Conservation (phyloP, 805 yeast genomes). For the Candida silvatica region DNA sequence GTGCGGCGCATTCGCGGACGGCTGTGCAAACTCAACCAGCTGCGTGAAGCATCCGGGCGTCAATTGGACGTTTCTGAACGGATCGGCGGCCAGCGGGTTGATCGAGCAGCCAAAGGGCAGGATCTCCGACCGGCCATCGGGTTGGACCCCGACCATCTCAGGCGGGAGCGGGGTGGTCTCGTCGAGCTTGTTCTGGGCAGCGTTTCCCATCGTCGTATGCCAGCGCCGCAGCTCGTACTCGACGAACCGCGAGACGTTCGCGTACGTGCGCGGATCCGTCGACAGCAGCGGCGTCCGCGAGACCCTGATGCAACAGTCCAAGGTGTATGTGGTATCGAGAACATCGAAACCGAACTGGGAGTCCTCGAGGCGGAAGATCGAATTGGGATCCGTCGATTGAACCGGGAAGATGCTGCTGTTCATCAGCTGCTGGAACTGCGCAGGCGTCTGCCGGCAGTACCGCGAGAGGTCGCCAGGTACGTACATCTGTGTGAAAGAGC, state of each 20-base stretch:
- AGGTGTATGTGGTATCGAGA: constrained; percentile 23
- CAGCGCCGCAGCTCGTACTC: constrained; percentile 31
- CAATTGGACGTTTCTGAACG: constrained; percentile 41
- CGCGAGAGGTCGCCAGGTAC: constrained; percentile 24
- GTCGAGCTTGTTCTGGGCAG: constrained; percentile 29
- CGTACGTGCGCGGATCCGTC: constrained; percentile 41
- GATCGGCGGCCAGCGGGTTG: constrained; percentile 45
- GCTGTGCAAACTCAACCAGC: constrained; percentile 15
- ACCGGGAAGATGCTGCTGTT: constrained; percentile 23
- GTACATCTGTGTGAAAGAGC: no score
- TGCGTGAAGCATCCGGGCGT: constrained; percentile 43
- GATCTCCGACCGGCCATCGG: constrained; percentile 25
- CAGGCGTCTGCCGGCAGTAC: constrained; percentile 16
- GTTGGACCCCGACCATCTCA: constrained; percentile 23
- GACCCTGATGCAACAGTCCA: constrained; percentile 24
- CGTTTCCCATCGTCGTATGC: constrained; percentile 27
- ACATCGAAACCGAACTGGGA: constrained; percentile 25
- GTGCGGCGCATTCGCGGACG: background rate
- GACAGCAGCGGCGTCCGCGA: constrained; percentile 29
- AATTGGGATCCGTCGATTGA: constrained; percentile 27
- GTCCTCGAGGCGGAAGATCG: constrained; percentile 19
- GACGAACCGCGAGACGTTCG: constrained; percentile 41
- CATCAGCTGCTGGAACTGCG: constrained; percentile 20
- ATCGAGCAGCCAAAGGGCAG: constrained; percentile 43
- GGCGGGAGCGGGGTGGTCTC: constrained; percentile 29